A percentile compares a stretch with the other conserved stretches of the same genome.
Conservation (phyloP, 2,329 filamentous ascomycete species). For the Xylaria sp. region DNA sequence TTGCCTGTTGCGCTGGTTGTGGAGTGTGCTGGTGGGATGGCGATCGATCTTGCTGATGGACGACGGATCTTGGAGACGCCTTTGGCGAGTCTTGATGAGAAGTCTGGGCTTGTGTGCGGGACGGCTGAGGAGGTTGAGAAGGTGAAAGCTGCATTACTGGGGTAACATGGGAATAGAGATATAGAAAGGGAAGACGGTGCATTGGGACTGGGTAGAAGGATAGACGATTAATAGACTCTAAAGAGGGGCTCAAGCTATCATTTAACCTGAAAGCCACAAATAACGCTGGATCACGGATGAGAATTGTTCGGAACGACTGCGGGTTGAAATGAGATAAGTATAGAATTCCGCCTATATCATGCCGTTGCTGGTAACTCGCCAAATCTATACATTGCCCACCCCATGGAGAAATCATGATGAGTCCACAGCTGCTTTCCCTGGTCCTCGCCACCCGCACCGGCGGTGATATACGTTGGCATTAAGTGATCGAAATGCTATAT, state of each 20-base stretch:
- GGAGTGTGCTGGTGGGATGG: slow-evolving; percentile 64
- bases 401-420: slow-evolving; percentile 51
- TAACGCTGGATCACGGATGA: not conserved
- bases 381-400: slow-evolving; percentile 56
- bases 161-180: not conserved
- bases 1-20: slow-evolving; percentile 64
- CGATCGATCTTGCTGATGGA: slow-evolving; percentile 56
- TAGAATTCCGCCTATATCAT: not conserved
- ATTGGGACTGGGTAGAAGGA: not conserved
- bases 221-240: not conserved
- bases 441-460: slow-evolving; percentile 53
- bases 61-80: slow-evolving; percentile 47
- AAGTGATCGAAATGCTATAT: slow-evolving; percentile 53
- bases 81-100: slow-evolving; percentile 53
- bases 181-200: not conserved
- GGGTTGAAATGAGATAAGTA: not conserved
- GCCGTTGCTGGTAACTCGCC: slow-evolving; percentile 46
- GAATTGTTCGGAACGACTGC: not conserved
- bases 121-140: slow-evolving; percentile 37
- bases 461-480: slow-evolving; percentile 55
- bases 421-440: slow-evolving; percentile 52
- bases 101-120: slow-evolving; percentile 57
- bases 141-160: slow-evolving; percentile 7
- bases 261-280: too few species aligned
- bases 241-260: too few species aligned